Conservation (phyloP, 106 monocot species). For the Platanthera guangdongensis region DNA sequence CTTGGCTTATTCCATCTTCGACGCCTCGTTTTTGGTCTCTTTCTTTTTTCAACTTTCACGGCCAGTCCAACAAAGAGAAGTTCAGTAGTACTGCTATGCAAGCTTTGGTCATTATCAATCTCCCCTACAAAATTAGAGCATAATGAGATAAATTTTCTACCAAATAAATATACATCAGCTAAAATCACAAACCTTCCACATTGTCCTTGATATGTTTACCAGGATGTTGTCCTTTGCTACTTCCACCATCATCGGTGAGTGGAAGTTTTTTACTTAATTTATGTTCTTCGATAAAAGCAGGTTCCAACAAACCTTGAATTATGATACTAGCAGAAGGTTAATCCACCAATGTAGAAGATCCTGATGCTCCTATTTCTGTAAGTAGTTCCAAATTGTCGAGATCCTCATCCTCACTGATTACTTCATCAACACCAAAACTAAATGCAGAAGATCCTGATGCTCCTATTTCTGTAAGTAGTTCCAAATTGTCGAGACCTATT, state of each 20-base stretch:
- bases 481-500: slow-evolving; percentile 68
- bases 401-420: slow-evolving; percentile 38
- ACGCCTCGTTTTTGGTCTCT: no score
- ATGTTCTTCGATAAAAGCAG: slow-evolving; percentile 55
- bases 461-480: slow-evolving; percentile 57
- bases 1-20: no score
- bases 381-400: no score
- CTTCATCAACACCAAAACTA: slow-evolving; percentile 52
- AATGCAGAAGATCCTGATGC: slow-evolving; percentile 27
- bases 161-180: neutral
- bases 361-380: no score
- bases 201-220: slow-evolving; percentile 9
- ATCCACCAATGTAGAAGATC: slow-evolving; percentile 88
- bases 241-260: slow-evolving; percentile 10
- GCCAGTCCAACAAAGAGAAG: no score
- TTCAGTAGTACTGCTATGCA: slow-evolving; percentile 31
- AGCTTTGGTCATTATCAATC: slow-evolving; percentile 20
- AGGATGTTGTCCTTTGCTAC: slow-evolving; percentile 6
- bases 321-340: slow-evolving; percentile 67
- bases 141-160: slow-evolving; percentile 6
- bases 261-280: slow-evolving; percentile 27
- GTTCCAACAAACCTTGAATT: slow-evolving; percentile 72
- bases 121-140: slow-evolving; percentile 28
- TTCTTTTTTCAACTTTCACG: no score
- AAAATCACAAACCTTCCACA: slow-evolving; percentile 3